Percentiles rank a stretch among this genome's conserved stretches.
phyloP scores from a whole-genome alignment of 139 green algal genomes.

The Chlorella sorokiniana region DNA sequence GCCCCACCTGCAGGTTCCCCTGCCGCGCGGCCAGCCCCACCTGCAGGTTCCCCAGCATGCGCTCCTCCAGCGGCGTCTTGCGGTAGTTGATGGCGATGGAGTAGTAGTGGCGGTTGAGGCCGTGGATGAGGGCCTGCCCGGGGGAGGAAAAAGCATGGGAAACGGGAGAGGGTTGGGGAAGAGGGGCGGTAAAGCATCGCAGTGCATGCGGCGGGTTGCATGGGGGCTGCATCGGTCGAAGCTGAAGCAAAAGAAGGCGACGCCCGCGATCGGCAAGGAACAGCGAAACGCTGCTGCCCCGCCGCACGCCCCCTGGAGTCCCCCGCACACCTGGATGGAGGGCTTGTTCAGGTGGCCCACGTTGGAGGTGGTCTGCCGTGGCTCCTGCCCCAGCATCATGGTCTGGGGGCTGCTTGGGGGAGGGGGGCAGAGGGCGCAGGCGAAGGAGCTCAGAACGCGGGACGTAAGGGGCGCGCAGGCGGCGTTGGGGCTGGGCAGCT shows the following conservation, averaged over 20 bases:
- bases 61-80: constrained; percentile 99
- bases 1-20: not conserved
- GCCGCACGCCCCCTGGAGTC: too few relatives aligned
- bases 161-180: not conserved
- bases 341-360: constrained; percentile 98
- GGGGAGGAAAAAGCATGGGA: constrained; percentile 64
- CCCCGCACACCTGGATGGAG: constrained; percentile 86
- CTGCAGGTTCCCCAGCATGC: constrained; percentile 98
- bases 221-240: not conserved
- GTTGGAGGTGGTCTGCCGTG: constrained; percentile 97
- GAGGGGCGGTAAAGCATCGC: not conserved
- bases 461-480: too few relatives aligned
- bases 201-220: too few relatives aligned
- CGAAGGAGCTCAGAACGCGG: not conserved
- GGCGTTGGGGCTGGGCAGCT: too few relatives aligned
- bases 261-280: too few relatives aligned
- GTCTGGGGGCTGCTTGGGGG: constrained; percentile 80
- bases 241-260: constrained; percentile 53
- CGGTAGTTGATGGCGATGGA: constrained; percentile 98
- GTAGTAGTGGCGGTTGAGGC: constrained; percentile 99
- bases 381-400: constrained; percentile 99
- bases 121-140: constrained; percentile 97
- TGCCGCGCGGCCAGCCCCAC: not conserved
- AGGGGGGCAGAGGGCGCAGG: not conserved
- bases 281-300: too few relatives aligned